Percentiles rank a stretch among this genome's conserved stretches.
Evolutionary conservation across 139 green algal species (phyloP).

Genomic region (Limnomonas spitsbergensis): DNA sequence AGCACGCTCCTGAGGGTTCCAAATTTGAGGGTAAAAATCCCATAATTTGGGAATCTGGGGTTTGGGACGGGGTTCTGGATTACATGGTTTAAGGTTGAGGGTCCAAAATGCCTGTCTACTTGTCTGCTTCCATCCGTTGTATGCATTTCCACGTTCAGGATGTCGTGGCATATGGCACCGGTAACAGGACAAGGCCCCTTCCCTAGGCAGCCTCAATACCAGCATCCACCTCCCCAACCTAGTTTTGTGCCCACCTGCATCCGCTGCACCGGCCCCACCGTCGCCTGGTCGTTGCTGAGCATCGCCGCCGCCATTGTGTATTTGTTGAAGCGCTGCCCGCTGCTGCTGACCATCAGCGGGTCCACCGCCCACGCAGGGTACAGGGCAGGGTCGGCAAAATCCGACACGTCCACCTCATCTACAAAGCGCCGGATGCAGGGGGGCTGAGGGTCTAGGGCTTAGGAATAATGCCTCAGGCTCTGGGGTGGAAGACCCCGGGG

Average conservation of each 20-base stretch:
- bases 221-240: too few species aligned
- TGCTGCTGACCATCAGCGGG: slow-evolving; percentile 48
- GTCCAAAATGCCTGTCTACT: too few species aligned
- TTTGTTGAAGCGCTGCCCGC: slow-evolving; percentile 30
- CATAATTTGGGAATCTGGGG: background rate
- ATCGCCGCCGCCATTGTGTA: slow-evolving; percentile 59
- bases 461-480: background rate
- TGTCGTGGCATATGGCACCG: too few species aligned
- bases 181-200: too few species aligned
- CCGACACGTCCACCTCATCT: slow-evolving; percentile 28
- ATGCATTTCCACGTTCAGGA: too few species aligned
- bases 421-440: background rate
- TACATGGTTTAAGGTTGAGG: too few species aligned
- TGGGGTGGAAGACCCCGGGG: background rate
- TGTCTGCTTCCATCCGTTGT: too few species aligned
- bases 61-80: background rate
- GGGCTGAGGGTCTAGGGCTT: background rate
- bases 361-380: slow-evolving; percentile 39
- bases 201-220: too few species aligned
- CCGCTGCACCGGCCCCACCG: slow-evolving; percentile 26
- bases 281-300: slow-evolving; percentile 62
- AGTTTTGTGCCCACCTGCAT: slow-evolving; percentile 45
- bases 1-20: slow-evolving; percentile 37
- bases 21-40: background rate
- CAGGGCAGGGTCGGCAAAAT: slow-evolving; percentile 52